Conservation (phyloP, 257 asterid genomes). For the Nicotiana tabacum region DNA sequence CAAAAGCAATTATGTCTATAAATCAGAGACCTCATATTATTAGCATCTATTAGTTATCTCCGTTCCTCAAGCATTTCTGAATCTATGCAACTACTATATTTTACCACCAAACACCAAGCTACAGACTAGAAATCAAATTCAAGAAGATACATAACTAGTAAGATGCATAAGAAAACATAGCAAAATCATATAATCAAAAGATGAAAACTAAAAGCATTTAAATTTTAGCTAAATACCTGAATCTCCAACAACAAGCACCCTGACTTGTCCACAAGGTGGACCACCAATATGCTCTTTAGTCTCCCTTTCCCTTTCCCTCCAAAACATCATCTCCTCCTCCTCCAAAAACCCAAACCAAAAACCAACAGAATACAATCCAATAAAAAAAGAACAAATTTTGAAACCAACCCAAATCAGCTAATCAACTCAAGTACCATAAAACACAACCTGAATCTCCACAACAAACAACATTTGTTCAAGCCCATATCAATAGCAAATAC, state of each 20-base stretch:
- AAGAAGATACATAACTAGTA: background rate
- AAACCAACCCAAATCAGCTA: background rate
- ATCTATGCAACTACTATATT: background rate
- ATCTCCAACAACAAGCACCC: constrained; percentile 91
- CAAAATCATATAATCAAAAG: background rate
- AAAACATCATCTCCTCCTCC: constrained; percentile 52
- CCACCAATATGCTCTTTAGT: constrained; percentile 68
- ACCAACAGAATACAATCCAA: background rate
- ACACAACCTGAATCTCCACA: constrained; percentile 16
- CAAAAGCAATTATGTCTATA: background rate
- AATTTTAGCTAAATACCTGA: constrained; percentile 48
- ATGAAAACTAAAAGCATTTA: background rate
- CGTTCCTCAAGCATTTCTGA: background rate
- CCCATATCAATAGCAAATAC: constrained; percentile 14
- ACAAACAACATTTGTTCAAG: constrained; percentile 6
- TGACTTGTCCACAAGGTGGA: constrained; percentile 90
- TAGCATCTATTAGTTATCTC: background rate
- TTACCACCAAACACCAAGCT: background rate
- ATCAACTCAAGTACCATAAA: constrained; percentile 27
- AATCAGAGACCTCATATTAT: background rate
- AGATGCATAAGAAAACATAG: background rate
- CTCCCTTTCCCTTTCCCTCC: constrained; percentile 82
- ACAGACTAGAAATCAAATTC: background rate
- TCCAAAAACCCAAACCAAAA: background rate
- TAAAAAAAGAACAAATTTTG: constrained; percentile 4